Percentiles rank a stretch among this genome's conserved stretches.
These are phyloP conservation scores for Conoideocrella luteorostrata DNA, from an alignment of 2,329 filamentous ascomycete genomes.

Conservation along the genomic window DNA sequence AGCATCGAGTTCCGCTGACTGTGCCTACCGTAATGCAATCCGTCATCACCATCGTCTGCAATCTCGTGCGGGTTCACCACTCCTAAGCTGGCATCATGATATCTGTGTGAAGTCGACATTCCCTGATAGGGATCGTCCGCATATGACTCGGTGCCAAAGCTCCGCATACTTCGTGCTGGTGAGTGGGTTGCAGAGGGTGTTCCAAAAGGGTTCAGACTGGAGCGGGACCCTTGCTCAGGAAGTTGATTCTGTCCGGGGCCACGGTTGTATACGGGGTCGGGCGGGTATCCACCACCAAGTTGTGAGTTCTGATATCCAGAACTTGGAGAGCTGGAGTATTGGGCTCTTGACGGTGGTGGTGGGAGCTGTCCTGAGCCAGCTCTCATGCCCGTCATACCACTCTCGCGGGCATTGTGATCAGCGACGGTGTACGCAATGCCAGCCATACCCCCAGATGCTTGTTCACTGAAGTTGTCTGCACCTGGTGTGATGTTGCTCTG, in stretches of 20 bases:
- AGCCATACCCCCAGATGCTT: constrained; percentile 58
- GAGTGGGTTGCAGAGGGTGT: constrained; percentile 29
- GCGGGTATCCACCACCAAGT: constrained; percentile 16
- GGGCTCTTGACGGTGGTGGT: constrained; percentile 30
- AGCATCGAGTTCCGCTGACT: constrained; percentile 51
- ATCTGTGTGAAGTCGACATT: constrained; percentile 14
- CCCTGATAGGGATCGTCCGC: constrained; percentile 62
- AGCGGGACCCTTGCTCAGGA: constrained; percentile 34
- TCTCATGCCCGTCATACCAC: constrained; percentile 57
- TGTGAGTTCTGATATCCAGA: constrained; percentile 15
- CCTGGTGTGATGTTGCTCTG: constrained; percentile 48
- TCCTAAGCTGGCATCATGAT: constrained; percentile 44
- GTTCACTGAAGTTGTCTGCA: constrained; percentile 59
- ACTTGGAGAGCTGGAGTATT: constrained; percentile 14
- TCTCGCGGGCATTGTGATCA: constrained; percentile 57
- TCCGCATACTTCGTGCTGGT: constrained; percentile 44
- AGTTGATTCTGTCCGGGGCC: constrained; percentile 10
- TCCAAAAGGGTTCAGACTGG: constrained; percentile 34
- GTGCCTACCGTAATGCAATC: constrained; percentile 49
- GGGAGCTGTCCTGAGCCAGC: constrained; percentile 26
- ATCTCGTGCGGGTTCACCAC: constrained; percentile 74
- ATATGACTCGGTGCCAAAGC: constrained; percentile 40
- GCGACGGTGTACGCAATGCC: constrained; percentile 62
- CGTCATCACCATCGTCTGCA: constrained; percentile 83
- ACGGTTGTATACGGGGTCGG: constrained; percentile 4